These are phyloP conservation scores for Amanita exitialis DNA, from an alignment of 768 basidiomycete species.

Conservation along the genomic window DNA sequence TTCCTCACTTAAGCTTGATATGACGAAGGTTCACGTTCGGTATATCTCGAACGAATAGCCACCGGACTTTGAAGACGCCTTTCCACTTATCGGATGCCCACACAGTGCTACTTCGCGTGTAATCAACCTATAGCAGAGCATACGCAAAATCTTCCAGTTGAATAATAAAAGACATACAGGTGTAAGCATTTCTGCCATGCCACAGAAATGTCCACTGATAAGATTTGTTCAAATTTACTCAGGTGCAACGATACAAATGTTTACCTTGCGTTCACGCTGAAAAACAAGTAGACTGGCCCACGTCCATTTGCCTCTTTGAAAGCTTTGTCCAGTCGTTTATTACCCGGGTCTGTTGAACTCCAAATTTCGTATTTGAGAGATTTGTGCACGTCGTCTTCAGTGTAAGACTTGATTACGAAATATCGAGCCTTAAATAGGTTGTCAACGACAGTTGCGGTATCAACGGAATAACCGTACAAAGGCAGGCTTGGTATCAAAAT, in stretches of 20 bases:
- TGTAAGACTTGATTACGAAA: constrained; percentile 99
- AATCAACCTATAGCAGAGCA: constrained; percentile 55
- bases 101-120: constrained; percentile 88
- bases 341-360: constrained; percentile 95
- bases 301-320: constrained; percentile 91
- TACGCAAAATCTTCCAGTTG: not conserved
- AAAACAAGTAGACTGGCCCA: constrained; percentile 96
- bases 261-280: constrained; percentile 89
- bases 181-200: constrained; percentile 97
- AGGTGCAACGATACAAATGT: constrained; percentile 6
- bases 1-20: constrained; percentile 85
- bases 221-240: not conserved
- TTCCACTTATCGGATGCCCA: constrained; percentile 99
- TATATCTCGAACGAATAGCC: constrained; percentile 96
- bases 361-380: constrained; percentile 96
- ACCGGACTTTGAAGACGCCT: constrained; percentile 95
- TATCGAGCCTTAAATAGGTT: constrained; percentile 57
- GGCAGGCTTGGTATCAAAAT: constrained; percentile 71
- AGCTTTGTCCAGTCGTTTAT: constrained; percentile 94
- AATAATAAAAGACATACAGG: constrained; percentile 34
- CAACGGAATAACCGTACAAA: constrained; percentile 41
- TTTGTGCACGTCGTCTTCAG: constrained; percentile 98
- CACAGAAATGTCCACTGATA: constrained; percentile 88
- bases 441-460: constrained; percentile 2
- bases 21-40: constrained; percentile 85